Percentiles rank a stretch among this genome's conserved stretches.
Evolutionary conservation across 2,329 filamentous ascomycete species (phyloP).

Genomic region (Clarireedia sp.): DNA sequence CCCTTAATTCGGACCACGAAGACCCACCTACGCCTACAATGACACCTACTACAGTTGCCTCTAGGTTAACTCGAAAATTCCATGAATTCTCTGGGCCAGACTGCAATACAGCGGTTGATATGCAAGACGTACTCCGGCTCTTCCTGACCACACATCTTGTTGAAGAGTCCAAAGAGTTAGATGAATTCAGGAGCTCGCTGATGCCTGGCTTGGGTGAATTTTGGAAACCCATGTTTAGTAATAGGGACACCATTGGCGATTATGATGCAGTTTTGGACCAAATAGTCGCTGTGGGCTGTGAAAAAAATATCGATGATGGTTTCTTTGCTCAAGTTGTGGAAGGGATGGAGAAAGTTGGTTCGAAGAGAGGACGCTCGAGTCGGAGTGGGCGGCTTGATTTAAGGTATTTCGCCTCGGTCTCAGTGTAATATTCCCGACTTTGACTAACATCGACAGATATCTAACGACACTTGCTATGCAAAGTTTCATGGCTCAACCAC

Average conservation of each 20-base stretch:
- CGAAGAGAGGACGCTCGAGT: slow-evolving; percentile 40
- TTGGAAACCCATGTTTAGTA: slow-evolving; percentile 29
- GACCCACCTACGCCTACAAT: slow-evolving; percentile 2
- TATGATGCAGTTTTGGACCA: slow-evolving; percentile 40
- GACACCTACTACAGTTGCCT: not conserved
- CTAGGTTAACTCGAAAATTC: slow-evolving; percentile 12
- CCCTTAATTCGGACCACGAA: not conserved
- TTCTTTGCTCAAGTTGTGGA: slow-evolving; percentile 42
- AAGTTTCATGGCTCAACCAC: slow-evolving; percentile 42
- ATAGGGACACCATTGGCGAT: slow-evolving; percentile 5
- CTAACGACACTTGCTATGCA: slow-evolving; percentile 55
- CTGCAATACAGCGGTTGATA: slow-evolving; percentile 35
- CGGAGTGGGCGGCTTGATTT: slow-evolving; percentile 52
- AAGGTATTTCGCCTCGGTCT: slow-evolving; percentile 35
- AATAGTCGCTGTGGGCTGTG: slow-evolving; percentile 52
- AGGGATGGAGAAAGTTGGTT: slow-evolving; percentile 48
- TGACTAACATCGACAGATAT: slow-evolving; percentile 36
- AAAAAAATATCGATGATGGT: slow-evolving; percentile 44
- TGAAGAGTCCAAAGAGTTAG: slow-evolving; percentile 38
- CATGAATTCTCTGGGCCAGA: slow-evolving; percentile 17
- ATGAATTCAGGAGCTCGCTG: slow-evolving; percentile 40
- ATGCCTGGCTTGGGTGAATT: slow-evolving; percentile 39
- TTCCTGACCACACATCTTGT: slow-evolving; percentile 45
- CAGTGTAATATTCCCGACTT: not conserved
- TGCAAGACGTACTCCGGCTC: slow-evolving; percentile 50